Evolutionary conservation across 2,329 filamentous ascomycete genomes (phyloP), one percentile per base, ranked within the genome.

Genomic region (Fusarium pseudocircinatum): DNA sequence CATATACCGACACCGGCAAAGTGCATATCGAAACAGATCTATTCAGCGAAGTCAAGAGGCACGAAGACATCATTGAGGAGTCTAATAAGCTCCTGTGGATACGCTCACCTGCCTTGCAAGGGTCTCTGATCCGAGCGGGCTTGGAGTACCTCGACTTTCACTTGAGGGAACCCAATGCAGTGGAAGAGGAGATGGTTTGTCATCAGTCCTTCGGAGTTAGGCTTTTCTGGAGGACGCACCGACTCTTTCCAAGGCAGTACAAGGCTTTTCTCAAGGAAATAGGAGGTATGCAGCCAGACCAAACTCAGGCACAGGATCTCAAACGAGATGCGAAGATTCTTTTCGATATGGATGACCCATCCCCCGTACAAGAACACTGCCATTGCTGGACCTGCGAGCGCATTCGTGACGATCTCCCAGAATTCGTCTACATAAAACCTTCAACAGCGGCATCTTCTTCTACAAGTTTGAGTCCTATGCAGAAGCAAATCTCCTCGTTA

Each of bases 381-480:
- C 61, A 44, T 9, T 72, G 69, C 24, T 72, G 70, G 70, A 73
- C 57, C 7, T 72, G 70, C 15, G 70, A 72, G 30, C 60, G 64
- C 3, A 72, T 72, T 15, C 70, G 70, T 4, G 60, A 72, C 4
- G 49, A 70, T n/a, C 7, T 54, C 22, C 60, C 69, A 6, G 58
- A 47, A 16, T 72, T 73, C 14, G 18, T 26, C 2, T 67, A 73
- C 24, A 24, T 22, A n/a, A 43, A 68, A 12, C 26, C 24, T 12
- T 22, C 28, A 7, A 2, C 9, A 11, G 4, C 16, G 9, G 22
- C 30, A 14, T 26, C 53, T 2, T 58, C 50, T 2, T 60, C 60
- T 5, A 4, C n/a, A 11, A 43, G 11, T 26, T 6, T 30, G 13
- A 43, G 6, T 9, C 9, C 18, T 6, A 43, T 52, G 22, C 52